A percentile compares a stretch with the other conserved stretches of the same genome.
Evolutionary conservation across 2,329 filamentous ascomycete genomes (phyloP).

Genomic region (Diatrype stigma): DNA sequence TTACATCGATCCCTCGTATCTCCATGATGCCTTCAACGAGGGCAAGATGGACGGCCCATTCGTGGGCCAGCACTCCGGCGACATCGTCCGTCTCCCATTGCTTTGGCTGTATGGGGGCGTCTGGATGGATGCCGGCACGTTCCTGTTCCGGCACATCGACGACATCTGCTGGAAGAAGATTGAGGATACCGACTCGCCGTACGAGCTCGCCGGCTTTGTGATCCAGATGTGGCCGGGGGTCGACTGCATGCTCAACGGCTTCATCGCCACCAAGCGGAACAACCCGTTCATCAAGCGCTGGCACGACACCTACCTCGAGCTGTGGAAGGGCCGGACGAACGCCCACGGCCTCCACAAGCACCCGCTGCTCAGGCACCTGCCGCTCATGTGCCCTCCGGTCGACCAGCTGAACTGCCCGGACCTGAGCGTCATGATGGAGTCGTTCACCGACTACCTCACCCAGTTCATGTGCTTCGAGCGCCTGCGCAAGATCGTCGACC

Average conservation of each 20-base stretch:
- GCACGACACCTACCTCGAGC: slow-evolving; percentile 32
- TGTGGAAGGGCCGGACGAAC: slow-evolving; percentile 32
- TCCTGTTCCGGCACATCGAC: slow-evolving; percentile 37
- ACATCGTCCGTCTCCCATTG: slow-evolving; percentile 40
- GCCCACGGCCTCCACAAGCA: slow-evolving; percentile 28
- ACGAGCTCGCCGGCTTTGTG: slow-evolving; percentile 27
- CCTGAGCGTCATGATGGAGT: slow-evolving; percentile 19
- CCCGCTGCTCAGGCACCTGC: slow-evolving; percentile 25
- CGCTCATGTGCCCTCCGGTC: slow-evolving; percentile 19
- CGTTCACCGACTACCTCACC: slow-evolving; percentile 27
- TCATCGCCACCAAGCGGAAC: slow-evolving; percentile 37
- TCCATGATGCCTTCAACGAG: slow-evolving; percentile 38
- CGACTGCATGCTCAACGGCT: slow-evolving; percentile 34
- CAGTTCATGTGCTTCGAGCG: slow-evolving; percentile 27
- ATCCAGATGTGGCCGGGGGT: slow-evolving; percentile 23
- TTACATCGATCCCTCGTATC: slow-evolving; percentile 30
- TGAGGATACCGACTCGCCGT: slow-evolving; percentile 29
- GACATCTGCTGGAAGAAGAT: slow-evolving; percentile 39
- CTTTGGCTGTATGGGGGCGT: slow-evolving; percentile 38
- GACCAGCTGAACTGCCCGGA: slow-evolving; percentile 20
- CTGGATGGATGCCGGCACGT: slow-evolving; percentile 39
- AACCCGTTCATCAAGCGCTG: slow-evolving; percentile 41
- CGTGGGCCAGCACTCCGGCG: slow-evolving; percentile 40
- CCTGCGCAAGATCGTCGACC: slow-evolving; percentile 31
- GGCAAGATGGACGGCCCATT: slow-evolving; percentile 40